phyloP scores from a whole-genome alignment of 257 asterid species.

The Solanum ossicruentum region DNA sequence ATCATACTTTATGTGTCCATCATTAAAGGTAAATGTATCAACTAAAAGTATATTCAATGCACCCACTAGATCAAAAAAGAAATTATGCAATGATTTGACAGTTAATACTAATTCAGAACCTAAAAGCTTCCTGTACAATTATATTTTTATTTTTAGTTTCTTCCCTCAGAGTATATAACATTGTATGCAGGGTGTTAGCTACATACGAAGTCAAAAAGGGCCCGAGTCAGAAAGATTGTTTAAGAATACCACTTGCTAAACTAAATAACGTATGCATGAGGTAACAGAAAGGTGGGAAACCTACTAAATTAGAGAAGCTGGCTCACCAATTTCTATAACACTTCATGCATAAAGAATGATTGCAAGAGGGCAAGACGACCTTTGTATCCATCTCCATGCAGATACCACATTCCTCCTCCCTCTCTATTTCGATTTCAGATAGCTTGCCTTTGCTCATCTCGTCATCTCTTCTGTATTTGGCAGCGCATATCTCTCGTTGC shows the following conservation, averaged over 20 bases:
- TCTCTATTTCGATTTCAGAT: constrained; percentile 72
- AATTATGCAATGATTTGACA: neutral
- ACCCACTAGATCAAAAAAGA: neutral
- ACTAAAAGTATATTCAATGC: neutral
- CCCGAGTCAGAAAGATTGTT: neutral
- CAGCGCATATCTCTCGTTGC: constrained; percentile 55
- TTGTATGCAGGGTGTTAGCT: neutral
- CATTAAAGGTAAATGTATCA: neutral
- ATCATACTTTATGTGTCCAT: neutral
- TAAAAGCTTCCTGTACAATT: neutral
- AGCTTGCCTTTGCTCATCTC: constrained; percentile 61
- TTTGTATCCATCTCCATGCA: constrained; percentile 79
- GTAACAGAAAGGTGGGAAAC: neutral
- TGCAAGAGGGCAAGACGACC: constrained; percentile 80
- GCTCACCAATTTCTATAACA: constrained; percentile 74
- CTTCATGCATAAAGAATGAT: constrained; percentile 68
- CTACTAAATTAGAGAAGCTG: neutral
- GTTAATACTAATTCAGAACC: neutral
- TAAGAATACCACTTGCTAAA: neutral
- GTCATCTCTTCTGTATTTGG: constrained; percentile 41
- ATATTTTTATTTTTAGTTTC: neutral
- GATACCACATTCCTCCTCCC: constrained; percentile 94
- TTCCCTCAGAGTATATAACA: neutral
- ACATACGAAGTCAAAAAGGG: neutral
- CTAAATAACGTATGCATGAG: neutral